These are phyloP conservation scores for Trichoderma guizhouense DNA, from an alignment of 2,329 filamentous ascomycete species.

Conservation along the genomic window DNA sequence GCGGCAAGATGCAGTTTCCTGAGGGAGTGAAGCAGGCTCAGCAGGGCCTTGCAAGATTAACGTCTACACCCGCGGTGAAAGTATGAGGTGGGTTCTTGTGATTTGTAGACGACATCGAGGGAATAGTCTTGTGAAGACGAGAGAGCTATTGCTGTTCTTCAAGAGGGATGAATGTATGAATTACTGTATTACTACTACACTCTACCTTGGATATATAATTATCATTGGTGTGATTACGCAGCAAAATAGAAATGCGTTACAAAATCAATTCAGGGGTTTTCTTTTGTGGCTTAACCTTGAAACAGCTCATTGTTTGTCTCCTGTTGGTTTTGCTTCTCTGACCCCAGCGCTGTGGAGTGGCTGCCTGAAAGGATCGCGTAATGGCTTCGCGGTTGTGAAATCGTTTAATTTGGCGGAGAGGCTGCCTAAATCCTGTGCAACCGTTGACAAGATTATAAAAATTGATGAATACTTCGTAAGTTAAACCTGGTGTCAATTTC, in stretches of 20 bases:
- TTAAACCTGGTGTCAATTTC: not conserved
- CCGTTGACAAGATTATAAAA: not conserved
- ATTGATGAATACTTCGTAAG: not conserved
- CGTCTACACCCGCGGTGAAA: constrained; percentile 3
- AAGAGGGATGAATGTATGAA: not conserved
- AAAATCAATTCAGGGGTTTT: not conserved
- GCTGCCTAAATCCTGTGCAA: not conserved
- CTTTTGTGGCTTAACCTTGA: not conserved
- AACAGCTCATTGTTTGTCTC: not conserved
- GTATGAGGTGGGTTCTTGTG: not conserved
- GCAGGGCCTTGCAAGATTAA: constrained; percentile 43
- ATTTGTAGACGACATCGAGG: not conserved
- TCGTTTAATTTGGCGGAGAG: not conserved
- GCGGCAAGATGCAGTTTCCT: constrained; percentile 50
- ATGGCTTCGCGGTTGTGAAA: not conserved
- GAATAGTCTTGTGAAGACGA: no score
- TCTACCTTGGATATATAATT: not conserved
- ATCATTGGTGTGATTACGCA: not conserved
- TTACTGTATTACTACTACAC: not conserved
- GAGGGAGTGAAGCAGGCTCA: constrained; percentile 52
- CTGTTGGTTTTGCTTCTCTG: not conserved
- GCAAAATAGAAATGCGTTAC: not conserved
- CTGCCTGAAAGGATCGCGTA: not conserved
- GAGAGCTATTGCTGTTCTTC: no score
- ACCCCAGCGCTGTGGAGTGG: not conserved